Base-by-base conservation (phyloP, 116 monocot genomes). In the Iris pallida region DNA sequence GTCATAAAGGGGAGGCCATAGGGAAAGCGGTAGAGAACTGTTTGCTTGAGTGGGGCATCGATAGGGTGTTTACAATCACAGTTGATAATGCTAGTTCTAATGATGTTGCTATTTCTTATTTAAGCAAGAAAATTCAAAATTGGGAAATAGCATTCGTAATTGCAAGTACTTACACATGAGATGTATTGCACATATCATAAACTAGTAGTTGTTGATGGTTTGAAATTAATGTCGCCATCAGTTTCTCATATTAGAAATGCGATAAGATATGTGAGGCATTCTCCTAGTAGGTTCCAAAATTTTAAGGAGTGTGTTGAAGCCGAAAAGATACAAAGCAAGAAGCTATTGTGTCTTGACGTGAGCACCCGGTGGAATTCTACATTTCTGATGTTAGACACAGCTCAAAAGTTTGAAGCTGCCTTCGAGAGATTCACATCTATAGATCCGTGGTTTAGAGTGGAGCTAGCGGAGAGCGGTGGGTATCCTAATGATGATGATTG, bases 81-180 rank as follows among this genome's bases (percentile, higher is more conserved):
- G 16, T 64, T 17, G 47, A 64, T 7, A 64, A 64, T 7, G 66
- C 66, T n/a, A 64, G 47, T 6, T 64, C 18, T n/a, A 64, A 64
- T 47, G 47, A 18, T 17, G 2, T 64, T 44, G 47, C 16, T 14
- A 47, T 47, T 48, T 16, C 9, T 4, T 18, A 13, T 15, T 47
- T 64, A 6, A 64, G 41, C 16, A 45, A 44, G 19, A 6, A 64
- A 64, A 64, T 9, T 47, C 8, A 64, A 64, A 17, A 47, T 5
- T 4, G 18, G 16, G 13, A 17, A 47, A 16, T 17, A 16, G 3
- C 16, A 18, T 4, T 64, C 5, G 47, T 64, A n/a, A 13, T 47
- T 45, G 64, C 0, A 47, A 64, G 5, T 45, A 16, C 4, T 18
- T 64, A 8, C 47, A 64, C 19, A 17, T 18, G 47, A 64, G 45